Evolutionary conservation across 352 stramenopile genomes (phyloP), one percentile per base, ranked within the genome.

Genomic region (Salisapilia sapeloensis): DNA sequence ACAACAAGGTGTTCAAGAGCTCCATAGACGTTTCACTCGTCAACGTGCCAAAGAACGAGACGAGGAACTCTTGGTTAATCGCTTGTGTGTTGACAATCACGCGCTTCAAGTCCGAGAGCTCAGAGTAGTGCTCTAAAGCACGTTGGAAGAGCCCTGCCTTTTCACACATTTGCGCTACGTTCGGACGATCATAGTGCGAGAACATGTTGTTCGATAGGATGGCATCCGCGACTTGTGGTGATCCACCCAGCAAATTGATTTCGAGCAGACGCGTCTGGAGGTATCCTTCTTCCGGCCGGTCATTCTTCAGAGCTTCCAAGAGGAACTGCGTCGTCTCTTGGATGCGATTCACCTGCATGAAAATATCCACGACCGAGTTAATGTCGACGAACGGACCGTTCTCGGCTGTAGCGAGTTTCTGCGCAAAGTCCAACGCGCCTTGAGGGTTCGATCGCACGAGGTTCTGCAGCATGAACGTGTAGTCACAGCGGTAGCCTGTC

Each of bases 201-300:
- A 99, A 96, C 69, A 98, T 99, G 56, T 97, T 96, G 65, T 82
- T 92, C 48, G 97, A 98, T 49, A 99, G 71, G 53, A 99, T 99
- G 13, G 95, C 95, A 60, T 99, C 96, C 8, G 95, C 96, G 21
- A 99, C 95, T 58, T 99, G 94, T 16, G 95, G 94, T 19, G 93
- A 97, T 21, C 95, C 95, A 32, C 94, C 94, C n/a, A 98, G 76
- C 22, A 99, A 69, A 70, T 99, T 99, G 67, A 99, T 99, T 55
- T 99, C 96, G 21, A 99, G 59, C 29, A 99, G 55, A 50, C 97
- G 97, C 2, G 96, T 99, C 72, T 99, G 96, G 32, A 99, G 63
- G 56, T 97, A 97, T 6, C 89, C 95, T 53, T 99, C 94, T 52
- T 99, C 96, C 16, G 89, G 82, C 32, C 95, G 93, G 72, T 99